phyloP scores from a whole-genome alignment of 2,329 filamentous ascomycete species.

The Ophiostoma ulmi region DNA sequence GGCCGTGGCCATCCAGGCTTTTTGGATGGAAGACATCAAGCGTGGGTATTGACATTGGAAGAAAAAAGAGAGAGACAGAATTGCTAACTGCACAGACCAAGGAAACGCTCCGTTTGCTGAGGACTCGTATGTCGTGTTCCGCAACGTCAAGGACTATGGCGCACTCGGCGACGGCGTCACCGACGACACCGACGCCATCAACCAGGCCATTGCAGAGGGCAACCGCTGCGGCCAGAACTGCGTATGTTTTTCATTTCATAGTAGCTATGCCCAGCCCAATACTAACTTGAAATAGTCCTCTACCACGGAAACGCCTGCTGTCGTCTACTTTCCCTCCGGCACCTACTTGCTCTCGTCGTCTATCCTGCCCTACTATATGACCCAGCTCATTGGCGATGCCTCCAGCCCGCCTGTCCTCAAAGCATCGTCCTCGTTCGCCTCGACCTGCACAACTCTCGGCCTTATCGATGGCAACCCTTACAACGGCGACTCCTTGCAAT shows the following conservation, averaged over 20 bases:
- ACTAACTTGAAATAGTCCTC: slow-evolving; percentile 14
- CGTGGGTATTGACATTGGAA: slow-evolving; percentile 26
- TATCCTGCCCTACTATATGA: slow-evolving; percentile 26
- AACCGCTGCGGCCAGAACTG: slow-evolving; percentile 26
- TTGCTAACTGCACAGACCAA: slow-evolving; percentile 31
- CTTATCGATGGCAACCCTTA: slow-evolving; percentile 35
- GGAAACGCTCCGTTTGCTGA: slow-evolving; percentile 42
- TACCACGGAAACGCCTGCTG: slow-evolving; percentile 22
- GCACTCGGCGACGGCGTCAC: slow-evolving; percentile 49
- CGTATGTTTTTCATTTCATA: slow-evolving; percentile 9
- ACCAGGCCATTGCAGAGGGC: slow-evolving; percentile 52
- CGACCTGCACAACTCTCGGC: slow-evolving; percentile 8
- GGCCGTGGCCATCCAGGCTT: slow-evolving; percentile 25
- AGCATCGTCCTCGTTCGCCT: slow-evolving; percentile 15
- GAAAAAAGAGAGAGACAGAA: too few species aligned
- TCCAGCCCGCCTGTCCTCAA: slow-evolving; percentile 24
- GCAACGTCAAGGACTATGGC: slow-evolving; percentile 46
- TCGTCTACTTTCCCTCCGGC: slow-evolving; percentile 29
- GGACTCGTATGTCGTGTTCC: slow-evolving; percentile 40
- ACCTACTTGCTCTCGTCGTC: slow-evolving; percentile 26
- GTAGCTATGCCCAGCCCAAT: background rate
- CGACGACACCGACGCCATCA: slow-evolving; percentile 71
- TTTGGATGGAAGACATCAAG: slow-evolving; percentile 43
- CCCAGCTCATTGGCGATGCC: slow-evolving; percentile 27
- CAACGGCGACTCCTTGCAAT: slow-evolving; percentile 34